Percentiles rank a stretch among this genome's conserved stretches.
These are phyloP conservation scores for Fabrea salina DNA, from an alignment of 169 alveolate species.

Conservation along the genomic window DNA sequence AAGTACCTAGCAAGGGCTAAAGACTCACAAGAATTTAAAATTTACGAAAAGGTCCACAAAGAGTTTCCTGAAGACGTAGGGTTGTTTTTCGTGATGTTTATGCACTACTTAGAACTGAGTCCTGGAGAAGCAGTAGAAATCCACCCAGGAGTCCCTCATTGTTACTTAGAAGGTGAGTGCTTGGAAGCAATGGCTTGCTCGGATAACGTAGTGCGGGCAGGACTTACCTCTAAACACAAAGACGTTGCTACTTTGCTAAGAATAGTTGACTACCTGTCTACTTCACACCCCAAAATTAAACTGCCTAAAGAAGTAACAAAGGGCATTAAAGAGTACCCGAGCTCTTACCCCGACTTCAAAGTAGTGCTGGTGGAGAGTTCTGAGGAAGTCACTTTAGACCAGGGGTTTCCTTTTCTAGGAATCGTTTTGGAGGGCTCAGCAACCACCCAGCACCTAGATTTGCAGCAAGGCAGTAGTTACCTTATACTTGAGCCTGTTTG, in stretches of 20 bases:
- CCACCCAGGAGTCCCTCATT: conserved; percentile 92
- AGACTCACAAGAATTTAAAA: not conserved
- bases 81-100: conserved; percentile 79
- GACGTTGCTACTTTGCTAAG: conserved; percentile 71
- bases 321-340: not conserved
- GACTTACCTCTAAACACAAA: conserved; percentile 92
- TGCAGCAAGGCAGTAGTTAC: no score
- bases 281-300: not conserved
- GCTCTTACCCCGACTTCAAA: not conserved
- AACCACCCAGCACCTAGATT: no score
- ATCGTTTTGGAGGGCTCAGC: not conserved
- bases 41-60: conserved; percentile 50
- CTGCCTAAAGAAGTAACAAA: not conserved
- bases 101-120: conserved; percentile 81
- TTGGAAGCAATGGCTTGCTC: conserved; percentile 93
- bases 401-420: not conserved
- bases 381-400: not conserved
- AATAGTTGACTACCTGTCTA: conserved; percentile 21
- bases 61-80: conserved; percentile 87
- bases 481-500: no score
- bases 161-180: conserved; percentile 91
- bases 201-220: conserved; percentile 96
- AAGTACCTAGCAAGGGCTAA: conserved; percentile 13
- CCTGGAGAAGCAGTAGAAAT: conserved; percentile 90
- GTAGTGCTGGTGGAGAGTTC: not conserved